Evolutionary conservation across 768 basidiomycete genomes (phyloP).

Genomic region (Pleurotus giganteus): DNA sequence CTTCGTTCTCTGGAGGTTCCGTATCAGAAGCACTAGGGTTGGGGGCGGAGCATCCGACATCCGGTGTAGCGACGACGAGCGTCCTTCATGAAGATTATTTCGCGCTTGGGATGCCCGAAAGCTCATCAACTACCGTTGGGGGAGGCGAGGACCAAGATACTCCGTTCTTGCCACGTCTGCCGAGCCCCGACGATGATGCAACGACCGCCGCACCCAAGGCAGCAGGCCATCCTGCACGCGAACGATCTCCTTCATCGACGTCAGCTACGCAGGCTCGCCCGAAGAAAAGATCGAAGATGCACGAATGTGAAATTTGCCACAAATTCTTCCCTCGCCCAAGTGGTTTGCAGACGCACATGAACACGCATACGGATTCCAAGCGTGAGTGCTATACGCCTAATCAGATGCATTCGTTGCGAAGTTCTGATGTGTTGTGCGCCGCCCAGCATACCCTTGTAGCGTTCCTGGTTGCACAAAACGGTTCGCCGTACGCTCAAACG

Average conservation of each 20-base stretch:
- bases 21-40: no score
- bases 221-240: not conserved
- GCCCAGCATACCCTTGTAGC: constrained; percentile 48
- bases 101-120: not conserved
- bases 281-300: constrained; percentile 55
- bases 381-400: constrained; percentile 31
- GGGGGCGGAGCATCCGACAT: no score
- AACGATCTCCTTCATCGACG: not conserved
- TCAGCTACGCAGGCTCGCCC: not conserved
- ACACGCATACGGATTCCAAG: constrained; percentile 49
- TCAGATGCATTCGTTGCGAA: not conserved
- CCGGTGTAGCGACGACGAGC: no score
- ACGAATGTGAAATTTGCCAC: constrained; percentile 45
- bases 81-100: not conserved
- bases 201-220: not conserved
- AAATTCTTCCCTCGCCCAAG: constrained; percentile 59
- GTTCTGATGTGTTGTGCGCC: not conserved
- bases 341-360: constrained; percentile 57
- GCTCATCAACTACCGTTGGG: not conserved
- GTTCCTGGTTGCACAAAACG: constrained; percentile 60
- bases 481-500: constrained; percentile 80
- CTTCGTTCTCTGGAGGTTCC: no score
- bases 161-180: not conserved
- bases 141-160: not conserved
- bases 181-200: not conserved